Percentiles rank a stretch among this genome's conserved stretches.
phyloP scores from a whole-genome alignment of 148 eudicot genomes.

The Camellia sinensis region DNA sequence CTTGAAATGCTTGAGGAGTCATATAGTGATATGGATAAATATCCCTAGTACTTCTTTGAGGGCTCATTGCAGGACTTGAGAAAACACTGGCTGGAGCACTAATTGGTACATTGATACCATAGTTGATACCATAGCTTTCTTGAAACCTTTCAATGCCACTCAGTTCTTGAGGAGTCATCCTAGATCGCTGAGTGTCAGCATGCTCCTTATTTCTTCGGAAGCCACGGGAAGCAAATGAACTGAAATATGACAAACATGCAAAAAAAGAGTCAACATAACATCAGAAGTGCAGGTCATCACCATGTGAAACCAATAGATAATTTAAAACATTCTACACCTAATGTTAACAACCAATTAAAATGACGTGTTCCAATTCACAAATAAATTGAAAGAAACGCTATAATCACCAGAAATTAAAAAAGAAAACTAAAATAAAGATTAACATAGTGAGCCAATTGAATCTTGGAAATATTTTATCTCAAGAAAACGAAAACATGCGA shows the following conservation, averaged over 20 bases:
- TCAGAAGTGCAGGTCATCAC: neutral
- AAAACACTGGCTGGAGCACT: slow-evolving; percentile 60
- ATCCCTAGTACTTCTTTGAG: slow-evolving; percentile 40
- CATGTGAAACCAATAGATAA: neutral
- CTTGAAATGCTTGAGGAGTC: slow-evolving; percentile 36
- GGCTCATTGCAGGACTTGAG: slow-evolving; percentile 62
- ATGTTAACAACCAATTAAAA: neutral
- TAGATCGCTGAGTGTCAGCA: slow-evolving; percentile 34
- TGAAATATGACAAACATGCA: neutral
- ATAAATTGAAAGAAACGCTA: neutral
- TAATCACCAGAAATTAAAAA: neutral
- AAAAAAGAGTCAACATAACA: neutral
- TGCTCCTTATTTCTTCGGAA: slow-evolving; percentile 30
- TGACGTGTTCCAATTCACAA: no score
- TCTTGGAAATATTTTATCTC: neutral
- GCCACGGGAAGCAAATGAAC: slow-evolving; percentile 26
- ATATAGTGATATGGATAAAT: slow-evolving; percentile 26
- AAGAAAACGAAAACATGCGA: neutral
- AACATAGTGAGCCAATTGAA: neutral
- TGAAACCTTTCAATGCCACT: slow-evolving; percentile 18
- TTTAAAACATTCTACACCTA: no score
- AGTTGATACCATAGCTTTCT: slow-evolving; percentile 26
- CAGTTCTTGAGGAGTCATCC: slow-evolving; percentile 25
- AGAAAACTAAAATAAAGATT: neutral
- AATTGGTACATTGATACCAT: slow-evolving; percentile 26